Percentiles rank a stretch among this genome's conserved stretches.
Conservation (phyloP, 768 basidiomycete genomes). For the Udeniomyces megalosporus region DNA sequence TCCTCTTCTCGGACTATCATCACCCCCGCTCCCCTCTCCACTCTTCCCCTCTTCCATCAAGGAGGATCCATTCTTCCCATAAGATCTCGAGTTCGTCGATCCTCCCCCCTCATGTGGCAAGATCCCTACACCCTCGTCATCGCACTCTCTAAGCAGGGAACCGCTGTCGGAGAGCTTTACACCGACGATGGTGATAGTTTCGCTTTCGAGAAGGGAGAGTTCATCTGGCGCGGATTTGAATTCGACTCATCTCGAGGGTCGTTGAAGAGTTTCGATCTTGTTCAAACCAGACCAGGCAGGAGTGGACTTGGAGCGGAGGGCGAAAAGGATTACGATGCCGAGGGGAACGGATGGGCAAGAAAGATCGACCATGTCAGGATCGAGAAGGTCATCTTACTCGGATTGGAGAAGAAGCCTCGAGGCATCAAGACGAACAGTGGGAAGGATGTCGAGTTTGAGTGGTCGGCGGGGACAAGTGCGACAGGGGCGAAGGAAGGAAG, state of each 20-base stretch:
- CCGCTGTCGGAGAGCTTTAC: conserved; percentile 71
- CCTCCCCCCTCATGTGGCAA: conserved; percentile 69
- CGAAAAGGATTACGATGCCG: conserved; percentile 34
- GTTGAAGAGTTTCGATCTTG: background rate
- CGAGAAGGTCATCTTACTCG: conserved; percentile 66
- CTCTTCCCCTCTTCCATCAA: conserved; percentile 69
- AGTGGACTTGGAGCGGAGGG: background rate
- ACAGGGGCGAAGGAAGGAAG: conserved; percentile 43
- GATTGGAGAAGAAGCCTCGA: conserved; percentile 47
- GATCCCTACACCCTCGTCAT: conserved; percentile 88
- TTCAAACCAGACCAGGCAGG: background rate
- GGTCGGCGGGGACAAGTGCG: conserved; percentile 42
- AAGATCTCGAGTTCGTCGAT: conserved; percentile 68
- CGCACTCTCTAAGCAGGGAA: conserved; percentile 40
- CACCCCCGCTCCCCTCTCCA: conserved; percentile 60
- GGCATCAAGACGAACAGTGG: conserved; percentile 39
- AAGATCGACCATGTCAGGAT: conserved; percentile 52
- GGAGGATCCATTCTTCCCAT: conserved; percentile 82
- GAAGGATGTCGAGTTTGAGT: conserved; percentile 51
- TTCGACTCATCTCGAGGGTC: conserved; percentile 38
- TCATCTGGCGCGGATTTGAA: conserved; percentile 64
- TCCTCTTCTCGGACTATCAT: conserved; percentile 36
- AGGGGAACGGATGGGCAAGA: conserved; percentile 50
- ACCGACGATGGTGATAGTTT: conserved; percentile 86
- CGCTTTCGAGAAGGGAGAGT: conserved; percentile 53